phyloP scores from a whole-genome alignment of 1,139 yeast genomes.

The Sugiyamaella pinicola region DNA sequence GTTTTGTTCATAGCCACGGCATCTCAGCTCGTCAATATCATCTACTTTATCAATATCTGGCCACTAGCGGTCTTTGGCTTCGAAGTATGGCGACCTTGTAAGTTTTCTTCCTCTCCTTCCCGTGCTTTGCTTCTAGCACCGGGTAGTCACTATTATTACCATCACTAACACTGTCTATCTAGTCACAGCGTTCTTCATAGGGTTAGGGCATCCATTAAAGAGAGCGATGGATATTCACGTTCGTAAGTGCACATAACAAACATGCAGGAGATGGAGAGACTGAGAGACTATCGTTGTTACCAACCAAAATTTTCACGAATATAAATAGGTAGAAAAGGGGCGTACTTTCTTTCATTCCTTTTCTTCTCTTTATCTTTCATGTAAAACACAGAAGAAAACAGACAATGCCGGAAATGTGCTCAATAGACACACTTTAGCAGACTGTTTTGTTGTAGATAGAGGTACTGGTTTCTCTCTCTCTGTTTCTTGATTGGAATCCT shows the following conservation, averaged over 20 bases:
- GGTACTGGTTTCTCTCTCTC: slow-evolving; percentile 15
- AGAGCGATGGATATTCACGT: slow-evolving; percentile 38
- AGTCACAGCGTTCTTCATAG: slow-evolving; percentile 41
- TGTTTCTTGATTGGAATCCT: not conserved
- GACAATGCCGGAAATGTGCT: no score
- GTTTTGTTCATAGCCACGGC: slow-evolving; percentile 12
- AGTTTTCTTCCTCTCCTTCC: slow-evolving; percentile 20
- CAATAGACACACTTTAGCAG: no score
- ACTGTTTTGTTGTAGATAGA: not conserved
- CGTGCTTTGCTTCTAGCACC: not conserved
- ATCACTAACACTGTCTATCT: not conserved
- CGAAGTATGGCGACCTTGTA: slow-evolving; percentile 43
- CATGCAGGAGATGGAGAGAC: not conserved
- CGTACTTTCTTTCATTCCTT: slow-evolving; percentile 2
- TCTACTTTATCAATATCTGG: slow-evolving; percentile 37
- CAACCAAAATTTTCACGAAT: slow-evolving; percentile 10
- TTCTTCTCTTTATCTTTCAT: no score
- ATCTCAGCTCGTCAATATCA: slow-evolving; percentile 4
- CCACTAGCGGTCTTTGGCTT: slow-evolving; percentile 31
- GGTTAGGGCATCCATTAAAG: slow-evolving; percentile 36
- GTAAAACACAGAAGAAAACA: no score
- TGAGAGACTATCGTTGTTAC: not conserved
- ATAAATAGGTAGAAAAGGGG: slow-evolving; percentile 2
- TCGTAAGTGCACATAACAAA: slow-evolving; percentile 31
- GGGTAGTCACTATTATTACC: not conserved